phyloP scores from a whole-genome alignment of 2,329 filamentous ascomycete species.

The Calonectria fujianensis region DNA sequence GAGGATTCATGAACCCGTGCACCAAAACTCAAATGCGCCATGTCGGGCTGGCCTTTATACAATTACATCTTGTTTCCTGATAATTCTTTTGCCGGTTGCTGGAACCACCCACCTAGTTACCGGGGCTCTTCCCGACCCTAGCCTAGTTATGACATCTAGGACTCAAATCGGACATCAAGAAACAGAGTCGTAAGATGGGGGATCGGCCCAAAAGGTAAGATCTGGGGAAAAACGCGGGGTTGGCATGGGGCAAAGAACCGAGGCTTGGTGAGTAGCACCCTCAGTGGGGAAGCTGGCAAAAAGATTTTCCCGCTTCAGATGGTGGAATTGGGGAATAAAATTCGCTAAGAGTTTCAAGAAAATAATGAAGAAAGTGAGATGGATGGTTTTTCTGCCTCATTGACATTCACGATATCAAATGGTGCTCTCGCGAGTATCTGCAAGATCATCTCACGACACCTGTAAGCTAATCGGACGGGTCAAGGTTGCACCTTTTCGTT shows the following conservation, averaged over 20 bases:
- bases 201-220: slow-evolving; percentile 5
- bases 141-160: neutral
- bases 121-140: slow-evolving; percentile 1
- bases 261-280: neutral
- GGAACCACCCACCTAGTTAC: neutral
- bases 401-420: no score
- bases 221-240: slow-evolving; percentile 28
- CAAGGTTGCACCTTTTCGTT: neutral
- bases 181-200: slow-evolving; percentile 5
- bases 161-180: neutral
- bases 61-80: neutral
- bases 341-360: no score
- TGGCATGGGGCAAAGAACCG: slow-evolving; percentile 4
- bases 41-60: neutral
- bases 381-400: no score
- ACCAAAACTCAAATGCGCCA: neutral
- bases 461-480: no score
- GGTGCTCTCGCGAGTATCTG: no score
- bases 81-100: slow-evolving; percentile 24
- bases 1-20: neutral
- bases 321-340: neutral
- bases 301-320: neutral
- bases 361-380: no score
- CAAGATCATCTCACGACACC: no score
- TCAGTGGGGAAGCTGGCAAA: slow-evolving; percentile 15